A percentile compares a stretch with the other conserved stretches of the same genome.
These are phyloP conservation scores for Xerocomellus amylosporus DNA, from an alignment of 768 basidiomycete species.

Conservation along the genomic window DNA sequence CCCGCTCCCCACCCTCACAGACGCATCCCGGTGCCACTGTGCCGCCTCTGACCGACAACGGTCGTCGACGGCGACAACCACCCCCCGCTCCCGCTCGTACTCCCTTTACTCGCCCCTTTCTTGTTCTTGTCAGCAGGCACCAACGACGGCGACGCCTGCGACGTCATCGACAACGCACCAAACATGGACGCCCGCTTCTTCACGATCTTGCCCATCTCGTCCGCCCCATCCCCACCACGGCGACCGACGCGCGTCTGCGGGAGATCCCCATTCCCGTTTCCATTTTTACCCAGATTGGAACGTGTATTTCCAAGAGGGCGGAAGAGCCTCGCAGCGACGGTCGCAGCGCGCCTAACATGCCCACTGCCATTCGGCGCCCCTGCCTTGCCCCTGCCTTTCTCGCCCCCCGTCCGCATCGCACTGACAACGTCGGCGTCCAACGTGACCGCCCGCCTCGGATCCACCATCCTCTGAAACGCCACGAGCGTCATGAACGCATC, in stretches of 20 bases:
- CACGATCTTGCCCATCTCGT: slow-evolving; percentile 14
- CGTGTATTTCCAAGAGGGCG: slow-evolving; percentile 1
- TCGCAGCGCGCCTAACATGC: slow-evolving; percentile 13
- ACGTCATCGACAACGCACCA: neutral
- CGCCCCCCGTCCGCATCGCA: neutral
- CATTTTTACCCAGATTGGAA: neutral
- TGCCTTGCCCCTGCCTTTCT: neutral
- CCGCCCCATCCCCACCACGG: neutral
- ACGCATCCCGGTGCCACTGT: slow-evolving; percentile 8
- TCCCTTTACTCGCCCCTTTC: neutral
- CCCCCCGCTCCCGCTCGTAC: slow-evolving; percentile 3
- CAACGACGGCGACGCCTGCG: slow-evolving; percentile 6
- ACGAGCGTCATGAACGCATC: slow-evolving; percentile 71
- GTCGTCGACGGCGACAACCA: slow-evolving; percentile 2
- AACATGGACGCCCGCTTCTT: slow-evolving; percentile 24
- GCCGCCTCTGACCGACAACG: slow-evolving; percentile 2
- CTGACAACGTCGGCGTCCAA: no score
- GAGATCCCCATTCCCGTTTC: neutral
- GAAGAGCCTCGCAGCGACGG: slow-evolving; percentile 18
- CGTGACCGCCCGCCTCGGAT: slow-evolving; percentile 40
- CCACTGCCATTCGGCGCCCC: neutral
- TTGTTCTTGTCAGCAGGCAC: slow-evolving; percentile 3
- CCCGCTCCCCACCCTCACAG: neutral
- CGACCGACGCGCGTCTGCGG: neutral
- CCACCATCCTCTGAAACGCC: slow-evolving; percentile 65